phyloP scores from a whole-genome alignment of 345 rosid species.

The Reutealis trisperma region DNA sequence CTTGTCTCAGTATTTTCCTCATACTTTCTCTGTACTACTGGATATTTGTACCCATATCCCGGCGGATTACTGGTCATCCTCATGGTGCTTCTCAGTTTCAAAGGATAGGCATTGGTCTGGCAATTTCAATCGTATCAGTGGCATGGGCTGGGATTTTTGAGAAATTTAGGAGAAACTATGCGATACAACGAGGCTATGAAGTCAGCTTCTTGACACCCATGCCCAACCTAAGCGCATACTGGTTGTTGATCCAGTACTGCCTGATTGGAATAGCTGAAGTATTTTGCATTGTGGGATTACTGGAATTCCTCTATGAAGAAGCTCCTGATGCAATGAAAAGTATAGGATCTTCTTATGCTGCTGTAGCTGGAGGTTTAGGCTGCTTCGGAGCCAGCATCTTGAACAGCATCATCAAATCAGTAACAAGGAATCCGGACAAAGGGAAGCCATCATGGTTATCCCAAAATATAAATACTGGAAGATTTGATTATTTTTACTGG shows the following conservation, averaged over 20 bases:
- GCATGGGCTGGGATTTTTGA: conserved; percentile 80
- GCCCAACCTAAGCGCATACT: conserved; percentile 73
- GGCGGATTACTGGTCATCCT: conserved; percentile 81
- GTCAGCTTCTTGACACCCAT: conserved; percentile 56
- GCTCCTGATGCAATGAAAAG: conserved; percentile 98
- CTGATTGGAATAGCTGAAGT: conserved; percentile 89
- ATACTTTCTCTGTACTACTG: conserved; percentile 70
- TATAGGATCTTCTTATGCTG: conserved; percentile 92
- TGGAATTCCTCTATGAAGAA: conserved; percentile 88
- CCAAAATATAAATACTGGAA: conserved; percentile 77
- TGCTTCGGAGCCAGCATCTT: conserved; percentile 74
- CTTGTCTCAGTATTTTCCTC: conserved; percentile 83
- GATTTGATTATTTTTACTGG: conserved; percentile 83
- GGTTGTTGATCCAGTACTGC: conserved; percentile 85
- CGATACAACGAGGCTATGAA: conserved; percentile 58
- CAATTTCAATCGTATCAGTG: conserved; percentile 63
- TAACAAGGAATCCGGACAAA: conserved; percentile 46
- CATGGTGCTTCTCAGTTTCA: conserved; percentile 96
- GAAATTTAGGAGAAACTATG: conserved; percentile 71
- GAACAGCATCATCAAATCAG: conserved; percentile 73
- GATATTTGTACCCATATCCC: conserved; percentile 65
- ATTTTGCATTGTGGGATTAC: conserved; percentile 72
- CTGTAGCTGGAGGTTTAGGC: conserved; percentile 82
- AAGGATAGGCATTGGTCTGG: conserved; percentile 79
- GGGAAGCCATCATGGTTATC: conserved; percentile 65